Base-by-base conservation (phyloP, 306 rosid species). In the Lathyrus sativus region DNA sequence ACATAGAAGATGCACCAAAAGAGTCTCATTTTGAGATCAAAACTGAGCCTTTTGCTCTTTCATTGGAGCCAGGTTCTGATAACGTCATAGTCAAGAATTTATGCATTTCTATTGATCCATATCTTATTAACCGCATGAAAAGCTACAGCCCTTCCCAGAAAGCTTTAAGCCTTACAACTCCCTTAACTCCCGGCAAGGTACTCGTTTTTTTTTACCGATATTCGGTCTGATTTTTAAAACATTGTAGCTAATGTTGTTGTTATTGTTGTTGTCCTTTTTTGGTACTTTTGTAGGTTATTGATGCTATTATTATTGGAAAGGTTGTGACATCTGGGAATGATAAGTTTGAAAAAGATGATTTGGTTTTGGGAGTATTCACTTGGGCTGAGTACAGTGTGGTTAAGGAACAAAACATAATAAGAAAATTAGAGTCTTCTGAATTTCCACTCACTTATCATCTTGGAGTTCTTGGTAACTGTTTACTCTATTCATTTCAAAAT, bases 311-410 rank as follows among this genome's bases (percentile, higher is more conserved):
- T 45, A 78, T 82, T 59, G 96, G 74, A 2, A 84, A 79, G 74
- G 96, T 89, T 29, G 82, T 87, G 77, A 84, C 75, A 49, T 89
- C 91, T 24, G 88, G 73, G 28, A 84, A 72, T 77, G 60, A 62
- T 4, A 88, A 80, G 35, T 91, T 80, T 76, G 74, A 77, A 69
- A 81, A 85, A 68, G 91, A 80, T 38, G 95, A 89, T 59, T 76
- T 91, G 79, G 91, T 89, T 45, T 48, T 82, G 28, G 96, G 96
- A 28, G 11, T 84, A 2, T 70, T 89, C 58, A 55, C 87, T 11
- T 91, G 95, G 97, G 96, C 86, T 49, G 90, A 91, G 26, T 91
- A 91, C 63, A 80, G 80, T 37, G 33, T 83, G 0, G 72, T 87
- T 1, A 81, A 82, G 66, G 88, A 83, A 31, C 75, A 29, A 38